Evolutionary conservation across 1,284 basidiomycete genomes (phyloP).

Genomic region (Meripilus lineatus): DNA sequence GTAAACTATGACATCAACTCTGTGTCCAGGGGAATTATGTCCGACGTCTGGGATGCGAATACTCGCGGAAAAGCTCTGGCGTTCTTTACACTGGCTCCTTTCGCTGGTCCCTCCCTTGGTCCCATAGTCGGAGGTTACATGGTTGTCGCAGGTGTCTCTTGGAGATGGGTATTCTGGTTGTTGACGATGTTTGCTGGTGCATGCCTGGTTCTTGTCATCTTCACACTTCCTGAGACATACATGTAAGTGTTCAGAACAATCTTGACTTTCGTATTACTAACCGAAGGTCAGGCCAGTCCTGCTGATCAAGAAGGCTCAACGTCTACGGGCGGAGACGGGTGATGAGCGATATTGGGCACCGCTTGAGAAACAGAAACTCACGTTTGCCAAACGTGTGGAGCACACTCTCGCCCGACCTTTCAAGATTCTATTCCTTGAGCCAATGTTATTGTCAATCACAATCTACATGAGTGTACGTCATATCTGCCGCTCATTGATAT

Average conservation of each 20-base stretch:
- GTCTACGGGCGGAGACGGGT: conserved; percentile 41
- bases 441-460: conserved; percentile 40
- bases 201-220: conserved; percentile 47
- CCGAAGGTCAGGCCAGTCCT: conserved; percentile 38
- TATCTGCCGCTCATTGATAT: background rate
- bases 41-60: conserved; percentile 32
- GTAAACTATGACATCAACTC: background rate
- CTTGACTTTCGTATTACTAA: background rate
- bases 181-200: conserved; percentile 58
- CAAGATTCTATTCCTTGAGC: conserved; percentile 38
- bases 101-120: conserved; percentile 67
- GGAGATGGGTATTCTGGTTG: conserved; percentile 79
- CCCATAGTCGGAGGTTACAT: conserved; percentile 64
- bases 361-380: conserved; percentile 29
- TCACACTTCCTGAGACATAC: conserved; percentile 77
- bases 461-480: conserved; percentile 40
- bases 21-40: conserved; percentile 25
- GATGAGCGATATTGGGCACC: conserved; percentile 49
- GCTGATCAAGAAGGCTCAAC: conserved; percentile 31
- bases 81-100: conserved; percentile 52
- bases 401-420: conserved; percentile 35
- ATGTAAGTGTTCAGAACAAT: conserved; percentile 27
- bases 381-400: conserved; percentile 26
- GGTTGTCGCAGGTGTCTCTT: conserved; percentile 43
- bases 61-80: conserved; percentile 31